Evolutionary conservation across 192 early-diverging fungal species (phyloP).

Genomic region (Coemansia sp.): DNA sequence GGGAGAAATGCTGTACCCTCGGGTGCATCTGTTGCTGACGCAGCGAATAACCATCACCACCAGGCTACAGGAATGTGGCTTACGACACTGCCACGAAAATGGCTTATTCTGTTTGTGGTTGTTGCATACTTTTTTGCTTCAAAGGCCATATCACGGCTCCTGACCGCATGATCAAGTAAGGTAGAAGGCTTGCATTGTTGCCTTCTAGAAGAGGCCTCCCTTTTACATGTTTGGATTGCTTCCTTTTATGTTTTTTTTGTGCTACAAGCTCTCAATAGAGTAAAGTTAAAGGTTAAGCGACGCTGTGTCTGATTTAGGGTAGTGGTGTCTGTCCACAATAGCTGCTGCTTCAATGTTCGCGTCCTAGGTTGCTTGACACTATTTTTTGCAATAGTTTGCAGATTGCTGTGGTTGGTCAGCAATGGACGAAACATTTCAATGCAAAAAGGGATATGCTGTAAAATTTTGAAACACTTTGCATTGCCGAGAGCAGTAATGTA

Average conservation of each 20-base stretch:
- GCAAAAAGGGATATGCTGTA: too few species aligned
- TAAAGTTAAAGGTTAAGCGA: neutral
- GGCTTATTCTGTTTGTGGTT: slow-evolving; percentile 43
- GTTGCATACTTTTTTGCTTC: slow-evolving; percentile 48
- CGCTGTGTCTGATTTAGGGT: neutral
- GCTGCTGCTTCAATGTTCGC: neutral
- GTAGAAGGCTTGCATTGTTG: neutral
- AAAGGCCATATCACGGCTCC: slow-evolving; percentile 34
- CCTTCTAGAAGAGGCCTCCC: neutral
- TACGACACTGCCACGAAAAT: slow-evolving; percentile 35
- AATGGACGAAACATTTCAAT: too few species aligned
- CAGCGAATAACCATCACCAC: slow-evolving; percentile 1
- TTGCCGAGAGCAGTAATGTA: too few species aligned
- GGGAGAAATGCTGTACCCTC: neutral
- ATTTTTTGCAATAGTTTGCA: too few species aligned
- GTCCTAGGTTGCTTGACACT: too few species aligned
- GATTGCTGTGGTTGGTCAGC: too few species aligned
- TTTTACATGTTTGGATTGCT: slow-evolving; percentile 9
- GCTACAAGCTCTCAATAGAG: neutral
- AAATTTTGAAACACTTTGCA: too few species aligned
- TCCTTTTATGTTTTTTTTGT: neutral
- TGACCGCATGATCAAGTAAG: slow-evolving; percentile 23
- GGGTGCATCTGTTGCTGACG: neutral
- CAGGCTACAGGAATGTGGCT: slow-evolving; percentile 17
- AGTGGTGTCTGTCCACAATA: neutral